Evolutionary conservation across 495 filamentous ascomycete genomes (phyloP), one percentile per base, ranked within the genome.

Genomic region (Immersiella caudata): DNA sequence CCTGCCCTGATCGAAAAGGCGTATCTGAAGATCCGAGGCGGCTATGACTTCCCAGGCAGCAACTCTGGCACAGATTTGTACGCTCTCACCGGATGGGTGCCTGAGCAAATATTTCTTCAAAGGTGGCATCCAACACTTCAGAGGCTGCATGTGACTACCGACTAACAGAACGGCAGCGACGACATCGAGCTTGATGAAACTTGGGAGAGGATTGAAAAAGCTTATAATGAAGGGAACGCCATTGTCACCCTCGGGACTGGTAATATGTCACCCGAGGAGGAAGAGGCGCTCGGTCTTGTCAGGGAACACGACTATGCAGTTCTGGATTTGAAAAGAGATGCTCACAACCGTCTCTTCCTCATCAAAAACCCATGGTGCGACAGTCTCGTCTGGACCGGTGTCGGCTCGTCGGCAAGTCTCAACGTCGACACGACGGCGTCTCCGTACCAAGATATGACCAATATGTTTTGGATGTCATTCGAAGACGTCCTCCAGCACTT

Each of bases 31-130:
- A 85, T 98, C 8, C 86, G 93, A 22, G 96, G 96, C 35, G 96
- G 95, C 35, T 99, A 99, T 76, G 93, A 98, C 69, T 98, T 99
- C 70, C 95, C 95, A 1, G 95, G 95, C n/a, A 97, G 94, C 71
- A 97, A 99, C 74, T 97, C 94, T 2, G 93, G 91, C 1, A 97
- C 94, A 6, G 95, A 99, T 75, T 79, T 99, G 2, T 92, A 92
- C 81, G 88, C 94, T 14, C 76, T 99, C 58, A 96, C 91, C 1
- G 94, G 94, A 29, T 99, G 95, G 95, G 92, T 99, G 64, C 95
- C 95, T 0, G 94, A 99, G 76, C 95, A 99, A 72, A 79, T 98
- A 3, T 97, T 96, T 71, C 80, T 98, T 4, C 93, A 96, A 65
- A 87, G 83, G 85, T 87, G 71, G 60, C 46, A n/a, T 16, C 20